Evolutionary conservation across 2,329 filamentous ascomycete genomes (phyloP).

Genomic region (Colletotrichum coccodes): DNA sequence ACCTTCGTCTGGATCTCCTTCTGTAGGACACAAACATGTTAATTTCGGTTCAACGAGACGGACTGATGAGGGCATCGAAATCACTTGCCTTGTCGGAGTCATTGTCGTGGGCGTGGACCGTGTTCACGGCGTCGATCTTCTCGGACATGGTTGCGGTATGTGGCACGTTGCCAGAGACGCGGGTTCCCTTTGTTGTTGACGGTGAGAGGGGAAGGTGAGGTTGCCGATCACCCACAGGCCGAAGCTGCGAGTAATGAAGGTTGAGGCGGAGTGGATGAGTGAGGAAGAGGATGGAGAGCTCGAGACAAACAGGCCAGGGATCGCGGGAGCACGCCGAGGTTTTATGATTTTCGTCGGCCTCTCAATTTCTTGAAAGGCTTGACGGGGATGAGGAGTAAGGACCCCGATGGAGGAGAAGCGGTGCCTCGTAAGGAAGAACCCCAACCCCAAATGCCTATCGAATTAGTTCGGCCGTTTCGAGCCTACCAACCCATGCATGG

Average conservation of each 20-base stretch:
- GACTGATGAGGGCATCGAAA: neutral
- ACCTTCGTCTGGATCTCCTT: constrained; percentile 49
- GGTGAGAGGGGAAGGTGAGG: neutral
- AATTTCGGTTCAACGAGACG: neutral
- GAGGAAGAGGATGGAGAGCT: constrained; percentile 31
- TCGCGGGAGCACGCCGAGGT: constrained; percentile 26
- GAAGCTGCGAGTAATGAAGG: constrained; percentile 3
- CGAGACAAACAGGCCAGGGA: constrained; percentile 25
- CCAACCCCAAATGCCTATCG: constrained; percentile 18
- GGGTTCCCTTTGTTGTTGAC: neutral
- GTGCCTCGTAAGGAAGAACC: constrained; percentile 9
- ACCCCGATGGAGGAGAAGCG: constrained; percentile 17
- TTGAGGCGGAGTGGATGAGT: constrained; percentile 5
- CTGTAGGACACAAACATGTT: constrained; percentile 15
- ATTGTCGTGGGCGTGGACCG: constrained; percentile 29
- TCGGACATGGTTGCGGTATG: constrained; percentile 19
- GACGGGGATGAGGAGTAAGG: constrained; percentile 20
- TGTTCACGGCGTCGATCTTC: constrained; percentile 31
- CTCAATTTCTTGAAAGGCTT: neutral
- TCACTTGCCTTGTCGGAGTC: constrained; percentile 29
- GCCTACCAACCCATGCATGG: constrained; percentile 20
- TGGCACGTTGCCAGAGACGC: constrained; percentile 12
- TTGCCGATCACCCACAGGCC: constrained; percentile 27
- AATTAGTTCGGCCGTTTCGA: constrained; percentile 6
- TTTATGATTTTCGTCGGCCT: constrained; percentile 33